phyloP scores from a whole-genome alignment of 768 basidiomycete species.

The Calvatia gigantea region DNA sequence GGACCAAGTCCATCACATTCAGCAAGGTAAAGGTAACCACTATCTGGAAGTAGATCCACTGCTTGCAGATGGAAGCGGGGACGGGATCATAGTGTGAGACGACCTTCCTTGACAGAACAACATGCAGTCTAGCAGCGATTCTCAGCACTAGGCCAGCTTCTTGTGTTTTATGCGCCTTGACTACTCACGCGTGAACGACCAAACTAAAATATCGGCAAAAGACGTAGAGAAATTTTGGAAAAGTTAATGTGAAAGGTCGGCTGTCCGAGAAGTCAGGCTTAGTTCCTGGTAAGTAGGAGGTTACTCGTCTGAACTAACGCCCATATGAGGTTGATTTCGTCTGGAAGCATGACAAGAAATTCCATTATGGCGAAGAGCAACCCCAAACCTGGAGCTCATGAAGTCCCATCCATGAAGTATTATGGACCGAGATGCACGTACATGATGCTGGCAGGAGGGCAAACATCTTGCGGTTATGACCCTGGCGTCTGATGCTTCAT shows the following conservation, averaged over 20 bases:
- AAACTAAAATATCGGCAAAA: constrained; percentile 19
- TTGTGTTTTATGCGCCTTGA: neutral
- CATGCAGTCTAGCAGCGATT: constrained; percentile 10
- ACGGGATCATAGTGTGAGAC: constrained; percentile 14
- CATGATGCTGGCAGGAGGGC: constrained; percentile 1
- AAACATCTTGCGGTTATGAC: constrained; percentile 10
- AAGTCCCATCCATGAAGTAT: neutral
- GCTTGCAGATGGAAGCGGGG: constrained; percentile 9
- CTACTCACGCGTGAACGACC: constrained; percentile 15
- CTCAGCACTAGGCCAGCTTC: too few species aligned
- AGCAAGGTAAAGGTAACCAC: constrained; percentile 13
- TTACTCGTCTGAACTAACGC: constrained; percentile 9
- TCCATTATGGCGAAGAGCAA: constrained; percentile 15
- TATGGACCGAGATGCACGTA: neutral
- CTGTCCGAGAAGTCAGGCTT: constrained; percentile 2
- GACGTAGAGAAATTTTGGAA: constrained; percentile 18
- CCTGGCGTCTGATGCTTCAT: too few species aligned
- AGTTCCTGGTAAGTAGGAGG: neutral
- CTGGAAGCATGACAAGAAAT: constrained; percentile 14
- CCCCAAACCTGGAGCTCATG: constrained; percentile 12
- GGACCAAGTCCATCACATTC: constrained; percentile 1
- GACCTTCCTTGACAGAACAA: constrained; percentile 8
- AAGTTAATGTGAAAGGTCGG: constrained; percentile 10
- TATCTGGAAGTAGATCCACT: constrained; percentile 16
- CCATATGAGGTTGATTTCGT: constrained; percentile 18